A percentile compares a stretch with the other conserved stretches of the same genome.
Conservation (phyloP, 306 rosid species). For the Chamaecrista fasciculata region DNA sequence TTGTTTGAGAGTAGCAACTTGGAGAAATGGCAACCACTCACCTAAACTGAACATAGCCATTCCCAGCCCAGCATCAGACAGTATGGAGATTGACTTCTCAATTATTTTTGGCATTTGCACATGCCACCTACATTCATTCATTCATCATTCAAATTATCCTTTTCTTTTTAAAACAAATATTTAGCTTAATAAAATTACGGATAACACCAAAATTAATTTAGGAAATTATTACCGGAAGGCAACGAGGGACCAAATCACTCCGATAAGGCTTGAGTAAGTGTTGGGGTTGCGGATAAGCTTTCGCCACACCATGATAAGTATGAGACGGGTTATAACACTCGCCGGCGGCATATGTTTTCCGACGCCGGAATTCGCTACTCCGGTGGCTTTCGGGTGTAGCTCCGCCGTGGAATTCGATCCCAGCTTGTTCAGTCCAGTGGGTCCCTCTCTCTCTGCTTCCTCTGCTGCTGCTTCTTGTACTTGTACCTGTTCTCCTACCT, state of each 20-base stretch:
- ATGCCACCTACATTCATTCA: slow-evolving; percentile 62
- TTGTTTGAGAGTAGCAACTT: slow-evolving; percentile 19
- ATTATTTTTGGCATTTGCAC: slow-evolving; percentile 85
- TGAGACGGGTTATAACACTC: slow-evolving; percentile 93
- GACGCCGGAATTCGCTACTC: slow-evolving; percentile 20
- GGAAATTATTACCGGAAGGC: slow-evolving; percentile 56
- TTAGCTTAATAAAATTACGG: too few species aligned
- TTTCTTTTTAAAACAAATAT: too few species aligned
- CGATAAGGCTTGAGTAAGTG: slow-evolving; percentile 95
- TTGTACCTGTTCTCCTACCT: slow-evolving; percentile 47
- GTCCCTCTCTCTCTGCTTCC: slow-evolving; percentile 49
- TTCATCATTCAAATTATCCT: not conserved
- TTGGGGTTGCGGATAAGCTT: slow-evolving; percentile 97
- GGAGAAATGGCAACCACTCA: slow-evolving; percentile 42
- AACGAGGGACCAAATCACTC: slow-evolving; percentile 84
- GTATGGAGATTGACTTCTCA: slow-evolving; percentile 80
- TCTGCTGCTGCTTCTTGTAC: slow-evolving; percentile 32
- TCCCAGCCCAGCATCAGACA: slow-evolving; percentile 98
- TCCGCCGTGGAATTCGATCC: slow-evolving; percentile 79
- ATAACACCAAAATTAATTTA: not conserved
- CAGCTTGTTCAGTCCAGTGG: slow-evolving; percentile 57
- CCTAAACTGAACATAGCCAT: slow-evolving; percentile 99
- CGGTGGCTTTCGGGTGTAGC: slow-evolving; percentile 59
- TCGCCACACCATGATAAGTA: slow-evolving; percentile 96
- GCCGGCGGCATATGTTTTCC: slow-evolving; percentile 97